phyloP scores from a whole-genome alignment of 129 eudicot species.

The Flaveria ramosissima region DNA sequence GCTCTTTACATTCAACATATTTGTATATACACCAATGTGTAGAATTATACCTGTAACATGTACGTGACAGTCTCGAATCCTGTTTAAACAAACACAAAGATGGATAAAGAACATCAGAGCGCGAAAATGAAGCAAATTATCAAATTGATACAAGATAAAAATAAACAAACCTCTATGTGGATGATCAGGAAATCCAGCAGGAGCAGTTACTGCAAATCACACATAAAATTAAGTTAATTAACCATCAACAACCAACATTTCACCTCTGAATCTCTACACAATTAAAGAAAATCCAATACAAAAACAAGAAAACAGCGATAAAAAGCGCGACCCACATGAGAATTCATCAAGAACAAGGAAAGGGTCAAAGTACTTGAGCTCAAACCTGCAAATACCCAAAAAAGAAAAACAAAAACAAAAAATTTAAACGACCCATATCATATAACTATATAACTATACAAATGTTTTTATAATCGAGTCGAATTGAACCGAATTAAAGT shows the following conservation, averaged over 20 bases:
- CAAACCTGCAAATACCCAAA: constrained; percentile 49
- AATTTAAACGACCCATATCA: not conserved
- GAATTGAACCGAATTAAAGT: too few relatives aligned
- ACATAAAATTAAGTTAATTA: not conserved
- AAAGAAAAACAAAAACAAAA: constrained; percentile 1
- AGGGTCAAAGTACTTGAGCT: constrained; percentile 78
- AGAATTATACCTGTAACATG: constrained; percentile 74
- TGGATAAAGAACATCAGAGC: not conserved
- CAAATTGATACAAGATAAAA: not conserved
- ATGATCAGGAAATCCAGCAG: constrained; percentile 94
- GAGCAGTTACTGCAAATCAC: constrained; percentile 61
- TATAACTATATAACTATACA: too few relatives aligned
- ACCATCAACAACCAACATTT: constrained; percentile 16
- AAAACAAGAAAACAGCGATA: not conserved
- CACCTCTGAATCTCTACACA: not conserved
- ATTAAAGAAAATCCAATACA: not conserved
- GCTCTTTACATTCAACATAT: not conserved
- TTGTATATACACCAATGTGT: not conserved
- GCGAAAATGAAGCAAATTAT: not conserved
- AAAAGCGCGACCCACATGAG: constrained; percentile 47
- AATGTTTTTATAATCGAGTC: too few relatives aligned
- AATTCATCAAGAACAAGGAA: constrained; percentile 81
- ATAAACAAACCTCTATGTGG: constrained; percentile 72
- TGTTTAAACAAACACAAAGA: constrained; percentile 29
- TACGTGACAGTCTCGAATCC: constrained; percentile 93